Conservation (phyloP, 1,139 yeast species). For the Suhomyces ambrosiae region DNA sequence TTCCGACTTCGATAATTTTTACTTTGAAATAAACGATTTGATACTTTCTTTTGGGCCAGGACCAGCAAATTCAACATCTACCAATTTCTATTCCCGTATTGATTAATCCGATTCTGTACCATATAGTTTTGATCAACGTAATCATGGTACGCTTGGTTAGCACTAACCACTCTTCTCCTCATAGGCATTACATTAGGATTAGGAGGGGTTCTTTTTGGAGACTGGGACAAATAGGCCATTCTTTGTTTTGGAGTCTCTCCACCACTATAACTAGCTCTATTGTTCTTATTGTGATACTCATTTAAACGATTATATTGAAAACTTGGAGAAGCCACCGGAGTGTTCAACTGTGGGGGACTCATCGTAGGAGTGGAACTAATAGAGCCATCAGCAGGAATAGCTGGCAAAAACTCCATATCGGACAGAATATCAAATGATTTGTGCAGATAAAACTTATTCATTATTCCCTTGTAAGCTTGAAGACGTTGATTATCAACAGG, state of each 20-base stretch:
- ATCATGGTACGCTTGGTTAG: conserved; percentile 11
- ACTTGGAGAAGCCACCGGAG: conserved; percentile 15
- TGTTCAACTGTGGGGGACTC: conserved; percentile 8
- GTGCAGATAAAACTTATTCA: conserved; percentile 58
- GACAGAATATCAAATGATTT: conserved; percentile 72
- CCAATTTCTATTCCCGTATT: conserved; percentile 19
- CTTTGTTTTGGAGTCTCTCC: conserved; percentile 20
- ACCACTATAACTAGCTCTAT: conserved; percentile 2
- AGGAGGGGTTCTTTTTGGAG: conserved; percentile 22
- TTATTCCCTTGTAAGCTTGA: conserved; percentile 31
- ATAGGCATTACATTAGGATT: conserved; percentile 12
- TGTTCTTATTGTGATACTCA: conserved; percentile 13
- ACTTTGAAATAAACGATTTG: neutral
- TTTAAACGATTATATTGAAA: conserved; percentile 15
- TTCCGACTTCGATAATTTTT: no score
- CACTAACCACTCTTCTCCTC: conserved; percentile 17
- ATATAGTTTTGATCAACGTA: conserved; percentile 16
- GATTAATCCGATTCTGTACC: conserved; percentile 18
- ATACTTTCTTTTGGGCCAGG: no score
- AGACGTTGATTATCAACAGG: conserved; percentile 18
- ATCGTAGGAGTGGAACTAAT: conserved; percentile 3
- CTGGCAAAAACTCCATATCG: conserved; percentile 71
- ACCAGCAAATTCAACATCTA: no score
- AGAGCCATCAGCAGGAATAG: conserved; percentile 24
- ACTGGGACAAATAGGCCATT: conserved; percentile 19